phyloP scores from a whole-genome alignment of 2,329 filamentous ascomycete species.

The Chaetomium strumarium region DNA sequence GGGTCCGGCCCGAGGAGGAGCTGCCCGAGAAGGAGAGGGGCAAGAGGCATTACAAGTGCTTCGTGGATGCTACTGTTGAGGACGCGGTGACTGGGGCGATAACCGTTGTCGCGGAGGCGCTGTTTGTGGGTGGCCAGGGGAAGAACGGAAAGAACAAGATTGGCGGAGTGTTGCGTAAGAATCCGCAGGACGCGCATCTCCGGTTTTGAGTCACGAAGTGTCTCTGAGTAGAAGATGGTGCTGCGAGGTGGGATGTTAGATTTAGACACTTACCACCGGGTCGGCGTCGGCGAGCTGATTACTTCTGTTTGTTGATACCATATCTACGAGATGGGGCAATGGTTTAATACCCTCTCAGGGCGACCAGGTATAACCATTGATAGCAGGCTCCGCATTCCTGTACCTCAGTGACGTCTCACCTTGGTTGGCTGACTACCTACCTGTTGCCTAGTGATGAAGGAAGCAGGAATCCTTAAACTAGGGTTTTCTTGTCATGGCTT shows the following conservation, averaged over 20 bases:
- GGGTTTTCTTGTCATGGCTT: no score
- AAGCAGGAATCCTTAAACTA: not conserved
- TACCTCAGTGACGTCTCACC: no score
- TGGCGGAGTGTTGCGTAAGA: constrained; percentile 15
- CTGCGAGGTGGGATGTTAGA: not conserved
- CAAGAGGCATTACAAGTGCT: constrained; percentile 40
- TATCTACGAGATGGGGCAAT: no score
- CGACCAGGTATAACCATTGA: no score
- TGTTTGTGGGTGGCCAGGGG: constrained; percentile 51
- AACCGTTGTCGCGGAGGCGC: constrained; percentile 51
- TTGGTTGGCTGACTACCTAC: not conserved
- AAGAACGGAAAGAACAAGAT: constrained; percentile 32
- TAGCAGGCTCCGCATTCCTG: no score
- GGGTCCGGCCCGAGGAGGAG: constrained; percentile 34
- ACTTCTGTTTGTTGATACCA: no score
- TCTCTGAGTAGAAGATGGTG: not conserved
- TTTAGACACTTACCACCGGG: not conserved
- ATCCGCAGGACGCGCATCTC: constrained; percentile 9
- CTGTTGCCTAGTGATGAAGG: no score
- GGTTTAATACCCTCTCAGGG: no score
- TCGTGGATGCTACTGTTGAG: constrained; percentile 50
- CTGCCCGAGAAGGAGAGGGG: constrained; percentile 25
- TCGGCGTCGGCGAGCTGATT: no score
- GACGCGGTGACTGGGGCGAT: constrained; percentile 46
- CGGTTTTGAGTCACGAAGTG: constrained; percentile 12